Conservation (phyloP, 805 yeast genomes). For the Candida mattraensis region DNA sequence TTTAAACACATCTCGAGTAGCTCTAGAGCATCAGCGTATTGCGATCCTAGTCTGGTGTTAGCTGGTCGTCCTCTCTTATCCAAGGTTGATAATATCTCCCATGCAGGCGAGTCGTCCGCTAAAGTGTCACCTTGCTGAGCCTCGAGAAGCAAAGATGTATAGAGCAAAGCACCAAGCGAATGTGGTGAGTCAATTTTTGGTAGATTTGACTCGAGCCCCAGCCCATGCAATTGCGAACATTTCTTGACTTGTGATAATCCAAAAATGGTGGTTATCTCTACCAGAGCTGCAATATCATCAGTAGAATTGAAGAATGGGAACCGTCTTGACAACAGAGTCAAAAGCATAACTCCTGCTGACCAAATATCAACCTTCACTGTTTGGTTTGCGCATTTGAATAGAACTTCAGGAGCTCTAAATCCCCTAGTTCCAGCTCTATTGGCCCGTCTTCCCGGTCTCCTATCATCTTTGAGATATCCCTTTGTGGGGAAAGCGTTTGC, state of each 20-base stretch:
- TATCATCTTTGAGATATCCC: conserved; percentile 87
- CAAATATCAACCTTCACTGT: conserved; percentile 81
- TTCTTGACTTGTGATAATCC: conserved; percentile 72
- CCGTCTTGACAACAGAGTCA: conserved; percentile 73
- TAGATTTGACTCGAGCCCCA: conserved; percentile 72
- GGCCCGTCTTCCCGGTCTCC: conserved; percentile 85
- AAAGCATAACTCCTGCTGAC: conserved; percentile 88
- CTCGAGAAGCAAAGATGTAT: conserved; percentile 45
- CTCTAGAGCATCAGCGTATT: conserved; percentile 49
- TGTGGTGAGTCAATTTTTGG: conserved; percentile 48
- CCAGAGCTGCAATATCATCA: conserved; percentile 88
- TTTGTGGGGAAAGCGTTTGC: conserved; percentile 40
- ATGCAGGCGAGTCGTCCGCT: conserved; percentile 70
- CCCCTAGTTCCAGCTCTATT: conserved; percentile 97
- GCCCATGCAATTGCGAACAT: conserved; percentile 84
- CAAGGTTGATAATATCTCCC: conserved; percentile 57
- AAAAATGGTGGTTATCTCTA: conserved; percentile 79
- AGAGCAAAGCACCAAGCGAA: conserved; percentile 41
- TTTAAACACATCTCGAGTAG: conserved; percentile 57
- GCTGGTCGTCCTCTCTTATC: conserved; percentile 41
- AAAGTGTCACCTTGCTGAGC: conserved; percentile 54
- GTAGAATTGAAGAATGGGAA: conserved; percentile 94
- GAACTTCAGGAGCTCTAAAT: conserved; percentile 90
- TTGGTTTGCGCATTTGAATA: conserved; percentile 83
- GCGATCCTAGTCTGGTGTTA: conserved; percentile 36